phyloP scores from a whole-genome alignment of 768 basidiomycete species.

The Mycena crocata region DNA sequence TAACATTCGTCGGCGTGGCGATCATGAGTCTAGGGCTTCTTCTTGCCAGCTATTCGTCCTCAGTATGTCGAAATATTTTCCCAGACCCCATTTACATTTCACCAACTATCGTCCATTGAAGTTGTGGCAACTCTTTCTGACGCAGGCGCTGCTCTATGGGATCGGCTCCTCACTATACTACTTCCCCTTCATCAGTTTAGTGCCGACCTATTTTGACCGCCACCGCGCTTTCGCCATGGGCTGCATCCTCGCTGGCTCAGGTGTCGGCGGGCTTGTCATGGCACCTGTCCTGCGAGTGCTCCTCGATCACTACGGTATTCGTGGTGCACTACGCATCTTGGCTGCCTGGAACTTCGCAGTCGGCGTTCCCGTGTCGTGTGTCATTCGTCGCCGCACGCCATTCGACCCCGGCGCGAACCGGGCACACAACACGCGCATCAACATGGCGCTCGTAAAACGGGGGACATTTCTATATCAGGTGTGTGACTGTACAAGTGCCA shows the following conservation, averaged over 20 bases:
- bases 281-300: conserved; percentile 52
- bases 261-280: conserved; percentile 57
- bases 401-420: conserved; percentile 29
- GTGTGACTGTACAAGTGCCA: background rate
- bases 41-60: conserved; percentile 52
- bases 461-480: conserved; percentile 58
- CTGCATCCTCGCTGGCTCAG: conserved; percentile 53
- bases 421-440: conserved; percentile 44
- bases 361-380: conserved; percentile 50
- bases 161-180: conserved; percentile 57
- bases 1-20: conserved; percentile 50
- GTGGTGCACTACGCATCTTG: conserved; percentile 52
- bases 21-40: conserved; percentile 58
- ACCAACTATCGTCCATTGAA: conserved; percentile 31
- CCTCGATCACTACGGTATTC: conserved; percentile 48
- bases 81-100: background rate
- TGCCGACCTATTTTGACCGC: conserved; percentile 56
- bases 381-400: conserved; percentile 42
- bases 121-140: conserved; percentile 58
- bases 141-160: conserved; percentile 56
- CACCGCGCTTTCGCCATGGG: conserved; percentile 60
- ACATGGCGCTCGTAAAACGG: conserved; percentile 50
- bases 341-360: conserved; percentile 54
- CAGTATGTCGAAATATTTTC: conserved; percentile 34
- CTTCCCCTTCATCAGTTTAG: conserved; percentile 56